Conservation (phyloP, 352 stramenopile genomes). For the Globisporangium recalcitrans region DNA sequence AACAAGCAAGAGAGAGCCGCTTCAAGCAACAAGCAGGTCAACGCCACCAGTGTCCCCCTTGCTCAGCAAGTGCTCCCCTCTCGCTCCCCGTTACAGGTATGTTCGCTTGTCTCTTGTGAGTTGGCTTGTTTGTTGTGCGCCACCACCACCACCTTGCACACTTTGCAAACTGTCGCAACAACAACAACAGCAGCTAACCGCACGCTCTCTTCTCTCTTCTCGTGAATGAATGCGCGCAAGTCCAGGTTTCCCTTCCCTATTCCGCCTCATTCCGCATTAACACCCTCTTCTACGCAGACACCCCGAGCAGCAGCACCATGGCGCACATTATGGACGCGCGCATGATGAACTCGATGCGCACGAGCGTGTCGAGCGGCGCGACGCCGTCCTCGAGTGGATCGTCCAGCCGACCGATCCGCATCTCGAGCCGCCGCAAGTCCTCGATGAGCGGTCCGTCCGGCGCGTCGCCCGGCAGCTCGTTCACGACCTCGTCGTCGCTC, state of each 20-base stretch:
- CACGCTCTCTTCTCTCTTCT: not conserved
- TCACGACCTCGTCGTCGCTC: conserved; percentile 17
- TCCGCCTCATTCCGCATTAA: not conserved
- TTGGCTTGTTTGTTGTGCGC: conserved; percentile 1
- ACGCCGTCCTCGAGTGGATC: conserved; percentile 1
- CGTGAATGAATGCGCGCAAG: not conserved
- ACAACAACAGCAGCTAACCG: not conserved
- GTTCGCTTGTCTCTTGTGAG: conserved; percentile 3
- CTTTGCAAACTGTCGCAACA: conserved; percentile 1
- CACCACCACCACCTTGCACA: not conserved
- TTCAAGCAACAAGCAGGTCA: not conserved
- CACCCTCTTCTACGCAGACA: no score
- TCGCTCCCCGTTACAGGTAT: not conserved
- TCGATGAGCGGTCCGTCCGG: conserved; percentile 28
- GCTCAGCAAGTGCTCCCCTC: not conserved
- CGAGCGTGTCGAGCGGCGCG: conserved; percentile 24
- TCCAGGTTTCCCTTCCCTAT: not conserved
- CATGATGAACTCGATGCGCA: conserved; percentile 46
- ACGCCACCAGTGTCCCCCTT: not conserved
- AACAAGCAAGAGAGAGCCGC: not conserved
- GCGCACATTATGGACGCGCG: conserved; percentile 62
- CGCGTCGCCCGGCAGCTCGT: conserved; percentile 17
- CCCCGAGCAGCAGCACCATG: conserved; percentile 20
- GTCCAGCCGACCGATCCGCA: conserved; percentile 15
- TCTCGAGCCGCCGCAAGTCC: conserved; percentile 40